Evolutionary conservation across 1,284 basidiomycete genomes (phyloP), one percentile per base, ranked within the genome.

Genomic region (Agaricales sp.): DNA sequence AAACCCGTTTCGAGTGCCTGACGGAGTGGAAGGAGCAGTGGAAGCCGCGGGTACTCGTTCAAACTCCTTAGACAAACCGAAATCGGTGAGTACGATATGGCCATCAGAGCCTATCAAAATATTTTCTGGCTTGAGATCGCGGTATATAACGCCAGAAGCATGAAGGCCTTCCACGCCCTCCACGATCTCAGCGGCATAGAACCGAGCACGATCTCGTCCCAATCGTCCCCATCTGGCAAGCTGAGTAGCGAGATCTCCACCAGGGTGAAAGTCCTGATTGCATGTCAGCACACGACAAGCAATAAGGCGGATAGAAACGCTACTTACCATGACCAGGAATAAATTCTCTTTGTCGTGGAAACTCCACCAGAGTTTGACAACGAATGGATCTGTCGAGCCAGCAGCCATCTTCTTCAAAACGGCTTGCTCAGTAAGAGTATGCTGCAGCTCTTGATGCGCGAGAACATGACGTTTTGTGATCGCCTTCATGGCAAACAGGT

Each of bases 401-500:
- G 80, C 79, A 1, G 87, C 82, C 84, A 97, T 94, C 47, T 89
- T 76, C 66, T 89, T 92, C 58, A 98, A 68, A 18, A 98, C 92
- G 11, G 87, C 83, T 64, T 96, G 91, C 66, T 98, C 95, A 1
- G 93, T 94, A 50, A 96, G 72, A 1, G 94, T 97, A 68, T 98
- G 95, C 59, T 89, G 85, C 48, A 98, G 70, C 66, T 98, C 95
- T 63, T 94, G 91, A 61, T 97, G 92, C 1, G 92, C 91, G 44
- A 98, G 73, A 23, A 98, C 94, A 64, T 96, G 92, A 49, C 91
- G 79, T 68, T 97, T 98, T 51, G 91, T 93, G 67, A 98, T 95
- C 3, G 92, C 92, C 69, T 98, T 98, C 70, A 97, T 78, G 23
- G 94, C 94, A 63, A 87, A 93, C 46, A 95, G 67, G 50, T 82